Conservation (phyloP, 2,329 filamentous ascomycete genomes). For the Myriosclerotinia scirpicola region DNA sequence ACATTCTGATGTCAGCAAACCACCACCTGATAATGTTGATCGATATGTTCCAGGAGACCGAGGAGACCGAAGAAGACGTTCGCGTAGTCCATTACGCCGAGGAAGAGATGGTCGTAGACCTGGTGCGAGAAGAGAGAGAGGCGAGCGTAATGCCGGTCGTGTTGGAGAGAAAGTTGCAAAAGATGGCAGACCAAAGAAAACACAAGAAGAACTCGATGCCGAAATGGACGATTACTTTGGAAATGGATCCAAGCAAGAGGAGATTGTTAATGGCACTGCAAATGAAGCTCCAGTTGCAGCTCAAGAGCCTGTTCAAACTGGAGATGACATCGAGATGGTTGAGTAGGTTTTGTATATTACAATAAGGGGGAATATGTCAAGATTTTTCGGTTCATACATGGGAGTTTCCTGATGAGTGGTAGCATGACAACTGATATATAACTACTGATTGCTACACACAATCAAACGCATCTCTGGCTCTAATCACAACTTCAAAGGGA, state of each 20-base stretch:
- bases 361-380: background rate
- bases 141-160: conserved; percentile 45
- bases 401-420: background rate
- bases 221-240: conserved; percentile 95
- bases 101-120: conserved; percentile 53
- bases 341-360: conserved; percentile 26
- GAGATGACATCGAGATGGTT: conserved; percentile 70
- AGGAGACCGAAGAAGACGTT: conserved; percentile 43
- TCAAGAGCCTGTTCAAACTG: conserved; percentile 39
- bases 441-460: background rate
- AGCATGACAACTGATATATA: background rate
- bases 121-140: conserved; percentile 43
- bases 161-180: conserved; percentile 47
- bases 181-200: conserved; percentile 68
- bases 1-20: conserved; percentile 40
- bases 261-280: conserved; percentile 37
- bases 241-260: conserved; percentile 43
- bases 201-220: conserved; percentile 87
- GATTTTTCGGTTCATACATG: background rate
- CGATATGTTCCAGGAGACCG: conserved; percentile 42
- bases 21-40: conserved; percentile 41
- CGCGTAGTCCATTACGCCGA: conserved; percentile 59
- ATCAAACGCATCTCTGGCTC: background rate
- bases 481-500: background rate
- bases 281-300: conserved; percentile 35